Conservation (phyloP, 495 filamentous ascomycete species). For the Penicillium macrosclerotiorum region DNA sequence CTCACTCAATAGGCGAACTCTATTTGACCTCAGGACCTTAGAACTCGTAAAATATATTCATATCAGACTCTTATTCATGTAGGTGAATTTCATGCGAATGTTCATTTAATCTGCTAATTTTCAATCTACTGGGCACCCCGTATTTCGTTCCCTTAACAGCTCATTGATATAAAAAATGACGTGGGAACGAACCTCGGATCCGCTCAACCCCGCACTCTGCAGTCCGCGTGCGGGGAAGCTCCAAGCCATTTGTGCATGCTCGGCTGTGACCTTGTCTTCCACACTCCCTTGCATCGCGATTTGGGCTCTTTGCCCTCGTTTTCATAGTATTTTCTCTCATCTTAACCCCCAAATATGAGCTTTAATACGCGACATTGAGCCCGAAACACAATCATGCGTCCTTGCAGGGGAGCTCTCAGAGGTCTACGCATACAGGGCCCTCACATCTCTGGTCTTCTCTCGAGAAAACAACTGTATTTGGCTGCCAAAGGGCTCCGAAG, state of each 20-base stretch:
- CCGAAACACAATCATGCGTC: conserved; percentile 17
- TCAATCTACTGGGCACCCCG: too few species aligned
- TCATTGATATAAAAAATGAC: too few species aligned
- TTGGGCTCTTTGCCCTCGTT: not conserved
- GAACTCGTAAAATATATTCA: too few species aligned
- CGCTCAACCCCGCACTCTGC: conserved; percentile 9
- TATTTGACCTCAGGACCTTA: too few species aligned
- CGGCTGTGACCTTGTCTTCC: not conserved
- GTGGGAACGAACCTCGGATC: conserved; percentile 10
- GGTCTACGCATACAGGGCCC: conserved; percentile 4
- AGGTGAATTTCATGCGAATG: too few species aligned
- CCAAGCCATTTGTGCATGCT: not conserved
- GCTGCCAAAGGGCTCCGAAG: too few species aligned
- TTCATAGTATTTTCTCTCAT: not conserved
- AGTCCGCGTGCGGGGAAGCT: conserved; percentile 17
- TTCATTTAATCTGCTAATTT: too few species aligned
- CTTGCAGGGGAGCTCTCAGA: conserved; percentile 5
- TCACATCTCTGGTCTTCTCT: too few species aligned
- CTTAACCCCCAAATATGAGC: conserved; percentile 1
- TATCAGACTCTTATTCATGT: too few species aligned
- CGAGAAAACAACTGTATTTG: too few species aligned
- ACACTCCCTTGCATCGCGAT: not conserved
- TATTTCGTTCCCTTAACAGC: too few species aligned
- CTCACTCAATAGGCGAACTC: too few species aligned
- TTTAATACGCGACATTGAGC: not conserved